These are phyloP conservation scores for Chytriomyces hyalinus DNA, from an alignment of 192 early-diverging fungal genomes.

Conservation along the genomic window DNA sequence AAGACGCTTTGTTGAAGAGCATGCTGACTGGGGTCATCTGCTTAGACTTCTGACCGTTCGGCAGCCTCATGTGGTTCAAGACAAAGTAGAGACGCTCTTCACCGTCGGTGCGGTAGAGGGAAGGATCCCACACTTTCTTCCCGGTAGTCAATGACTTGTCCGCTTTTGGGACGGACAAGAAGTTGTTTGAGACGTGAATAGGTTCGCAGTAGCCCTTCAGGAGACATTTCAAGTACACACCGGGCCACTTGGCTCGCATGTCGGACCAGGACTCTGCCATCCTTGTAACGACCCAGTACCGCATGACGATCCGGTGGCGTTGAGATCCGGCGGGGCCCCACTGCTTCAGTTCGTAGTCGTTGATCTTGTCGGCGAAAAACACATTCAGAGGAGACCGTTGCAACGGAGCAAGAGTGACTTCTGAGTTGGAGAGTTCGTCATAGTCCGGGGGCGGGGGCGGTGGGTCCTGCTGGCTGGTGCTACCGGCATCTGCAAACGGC, in stretches of 20 bases:
- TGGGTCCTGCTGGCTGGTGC: too few species aligned
- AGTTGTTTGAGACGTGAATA: background rate
- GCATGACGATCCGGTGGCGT: conserved; percentile 3
- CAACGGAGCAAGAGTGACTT: too few species aligned
- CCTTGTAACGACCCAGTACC: conserved; percentile 4
- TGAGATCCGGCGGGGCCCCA: background rate
- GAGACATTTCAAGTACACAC: background rate
- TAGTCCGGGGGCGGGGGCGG: too few species aligned
- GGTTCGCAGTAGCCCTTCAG: conserved; percentile 19
- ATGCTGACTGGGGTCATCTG: conserved; percentile 1
- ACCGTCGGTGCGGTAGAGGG: background rate
- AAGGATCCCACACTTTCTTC: too few species aligned
- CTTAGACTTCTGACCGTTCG: background rate
- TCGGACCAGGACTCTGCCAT: conserved; percentile 2
- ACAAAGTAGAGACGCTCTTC: conserved; percentile 24
- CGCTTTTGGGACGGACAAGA: background rate
- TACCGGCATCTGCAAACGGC: too few species aligned
- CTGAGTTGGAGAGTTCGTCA: too few species aligned
- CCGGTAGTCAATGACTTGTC: too few species aligned
- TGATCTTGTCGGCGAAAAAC: background rate
- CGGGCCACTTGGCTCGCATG: background rate
- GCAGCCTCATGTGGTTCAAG: conserved; percentile 8
- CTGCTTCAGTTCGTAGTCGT: background rate
- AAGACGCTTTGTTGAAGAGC: background rate
- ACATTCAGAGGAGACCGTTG: too few species aligned